A percentile compares a stretch with the other conserved stretches of the same genome.
Conservation (phyloP, 352 stramenopile genomes). For the Phytophthora uliginosa region DNA sequence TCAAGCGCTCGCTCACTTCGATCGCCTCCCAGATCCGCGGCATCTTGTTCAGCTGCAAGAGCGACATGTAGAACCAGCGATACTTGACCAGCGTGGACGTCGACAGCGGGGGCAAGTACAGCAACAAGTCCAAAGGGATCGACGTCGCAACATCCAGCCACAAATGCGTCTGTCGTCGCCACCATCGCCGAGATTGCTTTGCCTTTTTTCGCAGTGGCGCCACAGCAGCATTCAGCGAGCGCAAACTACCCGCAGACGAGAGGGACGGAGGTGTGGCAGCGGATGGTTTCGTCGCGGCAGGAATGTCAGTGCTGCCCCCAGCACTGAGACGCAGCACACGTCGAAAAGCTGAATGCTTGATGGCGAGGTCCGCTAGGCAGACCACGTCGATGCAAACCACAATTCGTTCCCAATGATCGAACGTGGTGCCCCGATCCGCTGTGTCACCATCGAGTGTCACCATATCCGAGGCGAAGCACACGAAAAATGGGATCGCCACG, state of each 20-base stretch:
- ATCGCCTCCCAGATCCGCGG: constrained; percentile 57
- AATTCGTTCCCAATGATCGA: constrained; percentile 48
- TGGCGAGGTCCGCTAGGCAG: constrained; percentile 59
- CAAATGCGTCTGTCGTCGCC: neutral
- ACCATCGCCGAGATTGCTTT: constrained; percentile 14
- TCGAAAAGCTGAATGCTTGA: constrained; percentile 69
- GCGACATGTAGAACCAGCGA: constrained; percentile 65
- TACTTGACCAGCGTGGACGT: constrained; percentile 23
- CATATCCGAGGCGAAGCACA: constrained; percentile 64
- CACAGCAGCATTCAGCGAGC: neutral
- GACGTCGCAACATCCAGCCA: constrained; percentile 49
- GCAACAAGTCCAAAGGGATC: constrained; percentile 58
- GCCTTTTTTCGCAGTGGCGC: neutral
- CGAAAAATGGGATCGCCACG: constrained; percentile 63
- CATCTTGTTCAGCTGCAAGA: constrained; percentile 77
- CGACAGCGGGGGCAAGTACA: constrained; percentile 52
- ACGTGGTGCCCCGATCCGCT: neutral
- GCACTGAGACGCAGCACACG: constrained; percentile 49
- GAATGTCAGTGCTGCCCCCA: constrained; percentile 25
- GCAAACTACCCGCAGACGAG: constrained; percentile 6
- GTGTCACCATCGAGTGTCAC: constrained; percentile 23
- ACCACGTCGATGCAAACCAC: constrained; percentile 56
- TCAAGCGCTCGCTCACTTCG: constrained; percentile 59
- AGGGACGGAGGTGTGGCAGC: neutral
- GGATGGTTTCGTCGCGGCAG: neutral